These are phyloP conservation scores for Letharia lupina DNA, from an alignment of 495 filamentous ascomycete species.

Conservation along the genomic window DNA sequence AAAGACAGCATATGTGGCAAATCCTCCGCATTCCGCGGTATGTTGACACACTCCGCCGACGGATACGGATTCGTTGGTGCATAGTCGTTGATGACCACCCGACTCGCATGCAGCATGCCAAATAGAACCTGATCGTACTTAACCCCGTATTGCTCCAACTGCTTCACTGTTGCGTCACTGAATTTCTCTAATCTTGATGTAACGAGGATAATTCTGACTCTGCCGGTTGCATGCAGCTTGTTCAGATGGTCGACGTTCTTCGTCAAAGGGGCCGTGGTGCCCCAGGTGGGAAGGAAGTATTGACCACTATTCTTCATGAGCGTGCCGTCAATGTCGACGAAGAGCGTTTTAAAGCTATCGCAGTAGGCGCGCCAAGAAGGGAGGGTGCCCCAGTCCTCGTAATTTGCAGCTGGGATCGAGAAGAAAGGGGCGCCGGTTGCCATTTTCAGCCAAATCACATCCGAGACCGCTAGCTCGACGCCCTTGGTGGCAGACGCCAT, in stretches of 20 bases:
- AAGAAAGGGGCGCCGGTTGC: slow-evolving; percentile 2
- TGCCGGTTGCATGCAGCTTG: neutral
- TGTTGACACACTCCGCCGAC: neutral
- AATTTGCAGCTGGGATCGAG: slow-evolving; percentile 3
- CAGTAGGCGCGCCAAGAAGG: slow-evolving; percentile 2
- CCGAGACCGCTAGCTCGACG: slow-evolving; percentile 2
- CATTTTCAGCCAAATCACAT: slow-evolving; percentile 3
- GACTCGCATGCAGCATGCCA: slow-evolving; percentile 2
- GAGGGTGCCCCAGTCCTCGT: slow-evolving; percentile 3
- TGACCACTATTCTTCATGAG: slow-evolving; percentile 6
- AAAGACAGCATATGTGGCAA: slow-evolving; percentile 3
- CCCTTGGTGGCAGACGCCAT: slow-evolving; percentile 4
- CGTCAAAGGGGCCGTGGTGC: slow-evolving; percentile 1
- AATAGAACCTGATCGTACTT: neutral
- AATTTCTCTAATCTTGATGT: neutral
- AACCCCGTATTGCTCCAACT: neutral
- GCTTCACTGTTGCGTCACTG: neutral
- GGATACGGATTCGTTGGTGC: slow-evolving; percentile 1
- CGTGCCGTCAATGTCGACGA: slow-evolving; percentile 7
- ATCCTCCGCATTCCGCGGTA: slow-evolving; percentile 5
- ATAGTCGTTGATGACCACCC: slow-evolving; percentile 1
- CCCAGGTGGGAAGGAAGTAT: neutral
- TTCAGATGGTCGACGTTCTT: slow-evolving; percentile 1
- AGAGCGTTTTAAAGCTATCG: slow-evolving; percentile 5
- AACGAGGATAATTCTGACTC: neutral